Percentiles rank a stretch among this genome's conserved stretches.
Conservation (phyloP, 2,329 filamentous ascomycete genomes). For the Hymenoscyphus fructigenus region DNA sequence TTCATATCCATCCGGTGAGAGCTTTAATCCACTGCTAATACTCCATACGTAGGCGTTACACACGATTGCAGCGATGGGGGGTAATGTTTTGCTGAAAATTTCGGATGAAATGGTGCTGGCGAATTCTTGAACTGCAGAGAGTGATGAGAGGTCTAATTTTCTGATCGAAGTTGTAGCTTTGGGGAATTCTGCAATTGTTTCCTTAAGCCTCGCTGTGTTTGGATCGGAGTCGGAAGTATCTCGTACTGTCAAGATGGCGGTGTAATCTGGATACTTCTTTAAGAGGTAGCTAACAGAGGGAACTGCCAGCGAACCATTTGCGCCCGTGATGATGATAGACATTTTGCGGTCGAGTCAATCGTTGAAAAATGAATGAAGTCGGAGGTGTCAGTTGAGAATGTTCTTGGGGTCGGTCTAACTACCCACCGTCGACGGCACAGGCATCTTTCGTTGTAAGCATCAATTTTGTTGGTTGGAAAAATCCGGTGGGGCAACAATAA, state of each 20-base stretch:
- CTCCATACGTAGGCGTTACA: constrained; percentile 45
- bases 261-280: constrained; percentile 25
- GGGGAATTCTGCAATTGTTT: constrained; percentile 27
- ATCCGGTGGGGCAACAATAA: neutral
- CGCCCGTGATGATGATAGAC: constrained; percentile 47
- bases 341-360: neutral
- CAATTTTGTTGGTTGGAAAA: neutral
- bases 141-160: constrained; percentile 39
- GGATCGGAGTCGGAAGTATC: constrained; percentile 32
- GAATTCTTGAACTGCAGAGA: constrained; percentile 40
- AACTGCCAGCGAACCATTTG: constrained; percentile 40
- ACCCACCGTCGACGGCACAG: no score
- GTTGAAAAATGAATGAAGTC: neutral
- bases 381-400: neutral
- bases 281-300: constrained; percentile 33
- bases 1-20: constrained; percentile 41
- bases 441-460: no score
- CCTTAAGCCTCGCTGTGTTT: constrained; percentile 32
- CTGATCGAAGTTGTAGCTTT: constrained; percentile 34
- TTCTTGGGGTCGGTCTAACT: neutral
- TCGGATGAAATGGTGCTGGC: constrained; percentile 32
- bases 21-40: constrained; percentile 34
- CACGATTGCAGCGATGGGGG: constrained; percentile 39
- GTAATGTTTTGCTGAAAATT: constrained; percentile 33
- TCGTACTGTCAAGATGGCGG: constrained; percentile 35